phyloP scores from a whole-genome alignment of 2,329 filamentous ascomycete species.

The Venturia pyrina region DNA sequence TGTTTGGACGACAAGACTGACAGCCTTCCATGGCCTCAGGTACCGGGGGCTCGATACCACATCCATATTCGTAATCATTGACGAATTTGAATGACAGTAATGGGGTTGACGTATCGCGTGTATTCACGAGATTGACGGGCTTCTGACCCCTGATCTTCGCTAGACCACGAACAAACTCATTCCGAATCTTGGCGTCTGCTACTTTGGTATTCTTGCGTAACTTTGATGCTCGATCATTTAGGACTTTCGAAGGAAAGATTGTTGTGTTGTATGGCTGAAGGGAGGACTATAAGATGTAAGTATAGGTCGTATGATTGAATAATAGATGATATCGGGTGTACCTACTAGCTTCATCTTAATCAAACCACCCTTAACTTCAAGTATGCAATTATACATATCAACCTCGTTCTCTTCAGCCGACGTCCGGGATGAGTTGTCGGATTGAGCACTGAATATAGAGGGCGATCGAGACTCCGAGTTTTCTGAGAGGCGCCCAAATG shows the following conservation, averaged over 20 bases:
- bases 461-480: not conserved
- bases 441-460: not conserved
- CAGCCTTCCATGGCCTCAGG: conserved; percentile 60
- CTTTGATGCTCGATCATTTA: conserved; percentile 18
- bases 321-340: not conserved
- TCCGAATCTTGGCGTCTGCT: conserved; percentile 28
- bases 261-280: conserved; percentile 20
- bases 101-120: conserved; percentile 43
- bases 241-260: conserved; percentile 26
- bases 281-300: conserved; percentile 11
- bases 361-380: conserved; percentile 27
- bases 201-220: not conserved
- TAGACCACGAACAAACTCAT: conserved; percentile 26
- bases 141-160: conserved; percentile 21
- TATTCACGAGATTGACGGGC: conserved; percentile 53
- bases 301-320: not conserved
- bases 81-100: conserved; percentile 62
- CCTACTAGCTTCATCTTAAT: conserved; percentile 26
- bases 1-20: conserved; percentile 45
- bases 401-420: conserved; percentile 6
- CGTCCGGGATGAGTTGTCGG: not conserved
- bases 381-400: conserved; percentile 31
- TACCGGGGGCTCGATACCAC: conserved; percentile 50
- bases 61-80: conserved; percentile 46
- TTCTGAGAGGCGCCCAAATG: not conserved